A percentile compares a stretch with the other conserved stretches of the same genome.
These are phyloP conservation scores for Dipodascopsis uninucleata DNA, from an alignment of 805 yeast genomes.

Conservation along the genomic window DNA sequence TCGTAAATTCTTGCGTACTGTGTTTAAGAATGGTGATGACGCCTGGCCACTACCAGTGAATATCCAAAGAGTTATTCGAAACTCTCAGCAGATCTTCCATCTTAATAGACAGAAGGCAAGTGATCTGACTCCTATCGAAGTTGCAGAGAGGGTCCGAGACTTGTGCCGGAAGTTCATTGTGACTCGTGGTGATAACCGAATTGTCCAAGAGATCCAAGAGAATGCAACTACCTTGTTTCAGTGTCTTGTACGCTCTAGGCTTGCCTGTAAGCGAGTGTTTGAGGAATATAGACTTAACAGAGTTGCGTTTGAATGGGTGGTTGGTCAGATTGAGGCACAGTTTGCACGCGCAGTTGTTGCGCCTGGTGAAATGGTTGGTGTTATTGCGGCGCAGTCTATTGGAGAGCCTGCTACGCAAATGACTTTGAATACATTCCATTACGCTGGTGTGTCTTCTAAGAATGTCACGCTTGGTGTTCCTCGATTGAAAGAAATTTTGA, in stretches of 20 bases:
- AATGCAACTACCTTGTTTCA: slow-evolving; percentile 89
- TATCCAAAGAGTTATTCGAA: slow-evolving; percentile 91
- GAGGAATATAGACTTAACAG: slow-evolving; percentile 84
- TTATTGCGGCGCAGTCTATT: slow-evolving; percentile 93
- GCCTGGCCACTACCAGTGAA: slow-evolving; percentile 98
- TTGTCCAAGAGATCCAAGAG: slow-evolving; percentile 79
- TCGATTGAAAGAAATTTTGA: slow-evolving; percentile 94
- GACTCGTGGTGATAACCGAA: slow-evolving; percentile 72
- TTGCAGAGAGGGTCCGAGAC: slow-evolving; percentile 66
- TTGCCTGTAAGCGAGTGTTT: slow-evolving; percentile 84
- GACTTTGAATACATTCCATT: slow-evolving; percentile 96
- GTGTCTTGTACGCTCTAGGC: slow-evolving; percentile 86
- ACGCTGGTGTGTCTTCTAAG: slow-evolving; percentile 96
- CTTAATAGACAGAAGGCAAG: slow-evolving; percentile 87
- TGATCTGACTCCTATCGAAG: slow-evolving; percentile 79
- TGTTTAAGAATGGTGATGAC: slow-evolving; percentile 89
- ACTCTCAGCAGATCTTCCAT: slow-evolving; percentile 95
- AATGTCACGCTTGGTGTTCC: slow-evolving; percentile 97
- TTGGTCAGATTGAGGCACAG: slow-evolving; percentile 91
- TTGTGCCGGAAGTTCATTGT: slow-evolving; percentile 67
- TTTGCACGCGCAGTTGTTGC: slow-evolving; percentile 88
- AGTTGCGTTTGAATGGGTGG: slow-evolving; percentile 90
- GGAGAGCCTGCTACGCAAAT: slow-evolving; percentile 99
- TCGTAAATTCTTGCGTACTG: slow-evolving; percentile 73
- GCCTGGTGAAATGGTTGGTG: slow-evolving; percentile 99